Base-by-base conservation (phyloP, 106 monocot genomes). In the Narthecium ossifragum region DNA sequence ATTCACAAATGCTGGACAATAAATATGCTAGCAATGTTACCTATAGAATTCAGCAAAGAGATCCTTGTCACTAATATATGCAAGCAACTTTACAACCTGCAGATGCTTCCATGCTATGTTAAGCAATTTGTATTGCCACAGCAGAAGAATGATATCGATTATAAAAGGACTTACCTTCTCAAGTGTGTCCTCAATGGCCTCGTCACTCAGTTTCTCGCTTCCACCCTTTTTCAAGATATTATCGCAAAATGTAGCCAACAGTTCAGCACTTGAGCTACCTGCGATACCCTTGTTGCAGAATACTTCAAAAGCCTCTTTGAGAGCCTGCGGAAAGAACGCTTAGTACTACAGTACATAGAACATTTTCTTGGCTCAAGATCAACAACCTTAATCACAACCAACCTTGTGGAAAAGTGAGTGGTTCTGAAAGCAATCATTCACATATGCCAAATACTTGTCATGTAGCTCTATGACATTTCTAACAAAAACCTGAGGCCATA, bases 231-330 rank as follows among this genome's bases (percentile, higher is more conserved):
- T 76, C 0, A 70, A 49, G 8, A 70, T 70, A 30, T 51, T 64
- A 51, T 70, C 69, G 51, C 76, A 76, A 23, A 70, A 76, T 6
- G 70, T 64, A 10, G 76, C 69, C 31, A 76, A 17, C 30, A 76
- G 28, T 46, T 76, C 76, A 51, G 76, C 76, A 43, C 64, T 70
- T 32, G 76, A 76, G 43, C 64, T 76, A 24, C 69, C 76, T 24
- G 64, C 63, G 15, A 68, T 48, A 49, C 62, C 55, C 48, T 75
- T 75, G 49, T 86, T 81, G 50, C 81, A 81, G 48, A 86, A 86
- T 4, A 79, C 78, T 60, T 87, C 87, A 69, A 87, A 87, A 13
- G 87, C 87, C 41, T 82, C 87, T 69, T 78, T 86, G 26, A 86
- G 68, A 22, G 85, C 81, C 85, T 81, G 36, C 11, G 40, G 21